These are phyloP conservation scores for Alternaria triticimaculans DNA, from an alignment of 2,329 filamentous ascomycete species.

Conservation along the genomic window DNA sequence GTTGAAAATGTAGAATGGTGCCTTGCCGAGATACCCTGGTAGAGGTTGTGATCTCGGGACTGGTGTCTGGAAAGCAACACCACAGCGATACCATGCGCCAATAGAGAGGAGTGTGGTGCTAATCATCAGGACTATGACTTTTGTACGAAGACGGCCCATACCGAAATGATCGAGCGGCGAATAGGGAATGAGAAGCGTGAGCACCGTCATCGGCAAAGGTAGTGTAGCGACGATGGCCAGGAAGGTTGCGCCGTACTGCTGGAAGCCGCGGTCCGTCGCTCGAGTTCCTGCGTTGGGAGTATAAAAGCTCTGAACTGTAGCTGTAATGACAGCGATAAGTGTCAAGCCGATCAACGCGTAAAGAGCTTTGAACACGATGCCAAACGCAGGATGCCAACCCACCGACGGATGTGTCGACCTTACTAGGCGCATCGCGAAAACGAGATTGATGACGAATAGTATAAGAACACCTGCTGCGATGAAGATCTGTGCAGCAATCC, in stretches of 20 bases:
- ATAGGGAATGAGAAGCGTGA: conserved; percentile 57
- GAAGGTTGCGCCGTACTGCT: conserved; percentile 67
- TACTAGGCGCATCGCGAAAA: conserved; percentile 77
- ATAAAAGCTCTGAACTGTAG: conserved; percentile 70
- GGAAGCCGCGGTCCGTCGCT: conserved; percentile 65
- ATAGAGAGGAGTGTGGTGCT: conserved; percentile 67
- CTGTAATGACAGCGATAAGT: conserved; percentile 70
- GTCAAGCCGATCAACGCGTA: conserved; percentile 65
- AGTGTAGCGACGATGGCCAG: conserved; percentile 72
- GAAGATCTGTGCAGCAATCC: conserved; percentile 70
- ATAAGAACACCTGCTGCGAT: conserved; percentile 76
- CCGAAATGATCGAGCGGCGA: conserved; percentile 66
- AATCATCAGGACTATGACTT: conserved; percentile 68
- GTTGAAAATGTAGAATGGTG: conserved; percentile 81
- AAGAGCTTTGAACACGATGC: conserved; percentile 62
- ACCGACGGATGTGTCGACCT: conserved; percentile 73
- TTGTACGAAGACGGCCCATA: conserved; percentile 68
- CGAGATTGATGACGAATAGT: conserved; percentile 77
- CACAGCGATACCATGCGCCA: conserved; percentile 73
- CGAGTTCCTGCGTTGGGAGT: conserved; percentile 63
- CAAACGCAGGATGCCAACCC: conserved; percentile 69
- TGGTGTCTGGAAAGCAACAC: conserved; percentile 60
- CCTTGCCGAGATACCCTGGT: conserved; percentile 74
- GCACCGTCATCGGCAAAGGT: conserved; percentile 64
- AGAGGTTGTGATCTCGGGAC: conserved; percentile 58